Conservation (phyloP, 2,329 filamentous ascomycete species). For the Phyllosticta paracitricarpa region DNA sequence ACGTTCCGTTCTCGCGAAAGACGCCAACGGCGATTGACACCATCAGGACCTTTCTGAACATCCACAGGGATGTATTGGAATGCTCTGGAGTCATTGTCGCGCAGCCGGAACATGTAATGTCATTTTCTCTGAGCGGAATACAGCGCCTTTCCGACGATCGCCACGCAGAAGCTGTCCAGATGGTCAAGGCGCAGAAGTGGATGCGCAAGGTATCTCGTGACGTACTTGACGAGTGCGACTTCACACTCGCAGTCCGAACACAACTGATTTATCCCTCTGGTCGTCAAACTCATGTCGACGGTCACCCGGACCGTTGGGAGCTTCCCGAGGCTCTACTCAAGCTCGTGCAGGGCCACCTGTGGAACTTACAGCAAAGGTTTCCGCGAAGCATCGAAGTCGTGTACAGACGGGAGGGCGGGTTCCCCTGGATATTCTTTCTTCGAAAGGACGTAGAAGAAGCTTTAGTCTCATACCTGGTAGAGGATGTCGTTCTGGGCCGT, state of each 20-base stretch:
- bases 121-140: constrained; percentile 52
- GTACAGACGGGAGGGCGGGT: constrained; percentile 25
- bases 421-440: constrained; percentile 50
- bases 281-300: constrained; percentile 29
- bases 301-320: constrained; percentile 32
- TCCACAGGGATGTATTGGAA: constrained; percentile 34
- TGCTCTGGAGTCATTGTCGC: constrained; percentile 46
- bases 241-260: constrained; percentile 32
- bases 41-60: constrained; percentile 23
- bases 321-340: constrained; percentile 26
- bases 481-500: constrained; percentile 23
- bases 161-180: constrained; percentile 31
- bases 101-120: constrained; percentile 55
- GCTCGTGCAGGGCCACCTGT: constrained; percentile 19
- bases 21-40: constrained; percentile 26
- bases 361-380: constrained; percentile 28
- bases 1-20: constrained; percentile 49
- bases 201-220: constrained; percentile 45
- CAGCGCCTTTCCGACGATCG: constrained; percentile 45
- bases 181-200: constrained; percentile 45
- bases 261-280: constrained; percentile 38
- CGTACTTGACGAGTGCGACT: constrained; percentile 52
- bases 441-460: constrained; percentile 26
- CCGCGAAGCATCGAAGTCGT: constrained; percentile 43
- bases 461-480: constrained; percentile 21